These are phyloP conservation scores for Guyanaporus albipodus DNA, from an alignment of 768 basidiomycete genomes.

Conservation along the genomic window DNA sequence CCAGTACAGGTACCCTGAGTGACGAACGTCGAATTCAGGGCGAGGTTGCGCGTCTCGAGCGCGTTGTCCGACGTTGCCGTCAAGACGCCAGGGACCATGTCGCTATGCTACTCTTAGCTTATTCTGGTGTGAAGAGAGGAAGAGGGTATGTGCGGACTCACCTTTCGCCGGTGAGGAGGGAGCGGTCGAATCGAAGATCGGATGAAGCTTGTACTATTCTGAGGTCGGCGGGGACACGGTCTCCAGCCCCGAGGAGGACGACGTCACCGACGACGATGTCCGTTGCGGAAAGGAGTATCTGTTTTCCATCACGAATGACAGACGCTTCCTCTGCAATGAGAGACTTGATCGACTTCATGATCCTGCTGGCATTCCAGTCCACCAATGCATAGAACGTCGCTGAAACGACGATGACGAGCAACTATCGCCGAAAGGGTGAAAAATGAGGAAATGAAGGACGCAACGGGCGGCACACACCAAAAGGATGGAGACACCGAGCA, in stretches of 20 bases:
- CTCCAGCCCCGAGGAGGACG: constrained; percentile 46
- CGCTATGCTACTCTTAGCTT: constrained; percentile 23
- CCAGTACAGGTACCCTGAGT: constrained; percentile 40
- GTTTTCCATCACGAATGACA: constrained; percentile 46
- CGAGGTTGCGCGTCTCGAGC: constrained; percentile 44
- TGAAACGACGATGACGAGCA: constrained; percentile 39
- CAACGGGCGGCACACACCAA: constrained; percentile 32
- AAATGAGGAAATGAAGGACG: constrained; percentile 10
- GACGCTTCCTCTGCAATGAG: constrained; percentile 57
- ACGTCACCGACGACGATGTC: constrained; percentile 56
- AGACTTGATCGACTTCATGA: constrained; percentile 52
- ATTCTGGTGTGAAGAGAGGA: neutral
- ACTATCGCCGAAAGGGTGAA: constrained; percentile 17
- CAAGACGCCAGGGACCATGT: constrained; percentile 41
- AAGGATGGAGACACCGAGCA: constrained; percentile 47
- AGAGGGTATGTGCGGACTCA: constrained; percentile 3
- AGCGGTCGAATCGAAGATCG: constrained; percentile 48
- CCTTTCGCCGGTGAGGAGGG: constrained; percentile 48
- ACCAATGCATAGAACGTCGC: constrained; percentile 46
- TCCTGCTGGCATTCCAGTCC: constrained; percentile 44
- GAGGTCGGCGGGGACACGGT: constrained; percentile 57
- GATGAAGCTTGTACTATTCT: constrained; percentile 47
- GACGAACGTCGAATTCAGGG: constrained; percentile 41
- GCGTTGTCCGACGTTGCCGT: constrained; percentile 46
- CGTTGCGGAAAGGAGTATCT: constrained; percentile 44